Percentiles rank a stretch among this genome's conserved stretches.
These are phyloP conservation scores for Trichoderma atroviride DNA, from an alignment of 2,329 filamentous ascomycete genomes.

Conservation along the genomic window DNA sequence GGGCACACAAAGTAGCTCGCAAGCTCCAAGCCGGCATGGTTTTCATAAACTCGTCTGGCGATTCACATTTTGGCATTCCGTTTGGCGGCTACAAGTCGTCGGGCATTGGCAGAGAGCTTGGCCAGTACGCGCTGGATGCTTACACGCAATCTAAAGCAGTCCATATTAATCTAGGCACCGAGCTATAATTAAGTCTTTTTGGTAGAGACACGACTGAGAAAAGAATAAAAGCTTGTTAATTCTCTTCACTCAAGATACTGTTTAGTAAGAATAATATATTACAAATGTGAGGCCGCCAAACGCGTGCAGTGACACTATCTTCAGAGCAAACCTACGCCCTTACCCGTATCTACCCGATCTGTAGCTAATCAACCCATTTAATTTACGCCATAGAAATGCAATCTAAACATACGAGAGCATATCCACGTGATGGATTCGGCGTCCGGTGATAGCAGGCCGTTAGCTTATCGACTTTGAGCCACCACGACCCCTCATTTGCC, in stretches of 20 bases:
- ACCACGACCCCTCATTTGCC: constrained; percentile 18
- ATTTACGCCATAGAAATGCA: background rate
- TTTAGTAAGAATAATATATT: background rate
- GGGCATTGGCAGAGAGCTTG: constrained; percentile 39
- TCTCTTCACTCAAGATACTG: background rate
- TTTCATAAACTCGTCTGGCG: constrained; percentile 54
- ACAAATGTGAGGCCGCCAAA: background rate
- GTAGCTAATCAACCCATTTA: background rate
- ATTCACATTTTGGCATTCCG: constrained; percentile 34
- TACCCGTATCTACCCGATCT: constrained; percentile 12
- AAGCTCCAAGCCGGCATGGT: constrained; percentile 68
- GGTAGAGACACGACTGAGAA: background rate
- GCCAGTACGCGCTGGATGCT: constrained; percentile 38
- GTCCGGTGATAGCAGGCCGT: background rate
- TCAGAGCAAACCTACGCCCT: background rate
- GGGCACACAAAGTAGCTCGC: constrained; percentile 48
- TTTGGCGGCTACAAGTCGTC: constrained; percentile 43
- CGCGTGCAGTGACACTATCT: background rate
- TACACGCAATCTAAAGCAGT: constrained; percentile 38
- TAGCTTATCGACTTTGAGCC: constrained; percentile 9
- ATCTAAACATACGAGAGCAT: background rate
- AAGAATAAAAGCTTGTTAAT: background rate
- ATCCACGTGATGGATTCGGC: background rate
- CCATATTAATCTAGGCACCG: constrained; percentile 8
- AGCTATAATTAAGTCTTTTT: background rate